Conservation (phyloP, 345 rosid genomes). For the Iberis pinnata region DNA sequence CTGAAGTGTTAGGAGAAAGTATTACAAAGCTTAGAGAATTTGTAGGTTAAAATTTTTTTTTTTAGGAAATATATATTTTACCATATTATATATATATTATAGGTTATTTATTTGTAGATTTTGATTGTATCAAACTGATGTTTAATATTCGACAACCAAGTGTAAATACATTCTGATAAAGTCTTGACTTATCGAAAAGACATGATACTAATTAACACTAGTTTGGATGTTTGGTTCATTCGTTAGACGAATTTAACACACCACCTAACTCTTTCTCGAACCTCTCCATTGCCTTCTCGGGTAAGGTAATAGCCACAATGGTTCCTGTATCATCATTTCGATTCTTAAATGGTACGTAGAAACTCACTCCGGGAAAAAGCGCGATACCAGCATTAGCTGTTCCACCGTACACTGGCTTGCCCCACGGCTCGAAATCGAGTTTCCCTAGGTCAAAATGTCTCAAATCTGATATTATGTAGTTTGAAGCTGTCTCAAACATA, state of each 20-base stretch:
- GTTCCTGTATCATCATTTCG: conserved; percentile 35
- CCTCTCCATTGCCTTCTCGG: conserved; percentile 31
- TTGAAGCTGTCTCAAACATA: conserved; percentile 31
- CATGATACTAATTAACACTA: too few relatives aligned
- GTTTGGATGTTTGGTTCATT: not conserved
- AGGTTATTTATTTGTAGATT: too few relatives aligned
- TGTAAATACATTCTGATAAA: too few relatives aligned
- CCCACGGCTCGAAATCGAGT: conserved; percentile 55
- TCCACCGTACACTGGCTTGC: conserved; percentile 47
- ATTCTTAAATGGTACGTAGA: conserved; percentile 35
- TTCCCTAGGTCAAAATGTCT: conserved; percentile 35
- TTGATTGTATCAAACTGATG: too few relatives aligned
- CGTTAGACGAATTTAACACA: not conserved
- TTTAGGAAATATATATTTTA: too few relatives aligned
- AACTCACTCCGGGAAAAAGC: conserved; percentile 37
- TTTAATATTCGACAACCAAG: too few relatives aligned
- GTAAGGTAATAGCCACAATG: conserved; percentile 22
- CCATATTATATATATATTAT: too few relatives aligned
- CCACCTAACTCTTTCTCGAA: conserved; percentile 17
- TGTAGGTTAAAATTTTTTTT: too few relatives aligned
- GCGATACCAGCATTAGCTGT: conserved; percentile 37
- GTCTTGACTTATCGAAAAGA: too few relatives aligned
- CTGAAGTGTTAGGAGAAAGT: too few relatives aligned
- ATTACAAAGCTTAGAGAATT: too few relatives aligned
- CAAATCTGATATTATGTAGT: conserved; percentile 44